Conservation (phyloP, 768 basidiomycete genomes). For the Obba rivulosa region DNA sequence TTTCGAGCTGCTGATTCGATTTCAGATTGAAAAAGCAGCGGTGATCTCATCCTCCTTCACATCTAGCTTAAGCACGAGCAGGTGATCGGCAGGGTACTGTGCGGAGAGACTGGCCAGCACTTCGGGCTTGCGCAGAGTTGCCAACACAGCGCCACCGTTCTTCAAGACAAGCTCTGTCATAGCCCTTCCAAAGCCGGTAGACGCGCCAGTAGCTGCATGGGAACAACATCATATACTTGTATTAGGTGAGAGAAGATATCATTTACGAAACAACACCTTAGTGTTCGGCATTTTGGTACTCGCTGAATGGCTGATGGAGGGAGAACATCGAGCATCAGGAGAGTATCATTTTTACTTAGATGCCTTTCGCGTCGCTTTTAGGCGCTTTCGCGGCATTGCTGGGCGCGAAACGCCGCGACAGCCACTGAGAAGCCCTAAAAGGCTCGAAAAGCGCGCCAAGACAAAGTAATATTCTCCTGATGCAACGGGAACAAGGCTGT, state of each 20-base stretch:
- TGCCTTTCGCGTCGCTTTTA: too few species aligned
- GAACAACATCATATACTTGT: not conserved
- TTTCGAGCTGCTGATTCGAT: constrained; percentile 3
- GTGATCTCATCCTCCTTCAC: constrained; percentile 10
- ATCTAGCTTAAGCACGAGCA: constrained; percentile 16
- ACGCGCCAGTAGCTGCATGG: constrained; percentile 17
- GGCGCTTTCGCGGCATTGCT: too few species aligned
- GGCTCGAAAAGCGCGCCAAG: too few species aligned
- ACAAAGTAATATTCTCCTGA: too few species aligned
- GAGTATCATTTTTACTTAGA: too few species aligned
- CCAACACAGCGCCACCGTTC: constrained; percentile 17
- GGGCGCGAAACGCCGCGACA: too few species aligned
- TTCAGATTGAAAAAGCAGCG: constrained; percentile 14
- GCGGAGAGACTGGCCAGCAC: constrained; percentile 14
- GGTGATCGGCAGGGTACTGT: constrained; percentile 8
- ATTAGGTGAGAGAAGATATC: not conserved
- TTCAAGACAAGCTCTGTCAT: constrained; percentile 16
- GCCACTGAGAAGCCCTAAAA: too few species aligned
- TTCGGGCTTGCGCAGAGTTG: constrained; percentile 21
- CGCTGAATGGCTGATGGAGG: too few species aligned
- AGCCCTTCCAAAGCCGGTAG: constrained; percentile 15
- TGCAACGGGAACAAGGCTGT: too few species aligned
- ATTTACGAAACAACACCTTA: too few species aligned
- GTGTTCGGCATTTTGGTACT: too few species aligned
- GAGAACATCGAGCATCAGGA: too few species aligned